Evolutionary conservation across 2,329 filamentous ascomycete genomes (phyloP).

Genomic region (Aspergillus pseudoviridinutans): DNA sequence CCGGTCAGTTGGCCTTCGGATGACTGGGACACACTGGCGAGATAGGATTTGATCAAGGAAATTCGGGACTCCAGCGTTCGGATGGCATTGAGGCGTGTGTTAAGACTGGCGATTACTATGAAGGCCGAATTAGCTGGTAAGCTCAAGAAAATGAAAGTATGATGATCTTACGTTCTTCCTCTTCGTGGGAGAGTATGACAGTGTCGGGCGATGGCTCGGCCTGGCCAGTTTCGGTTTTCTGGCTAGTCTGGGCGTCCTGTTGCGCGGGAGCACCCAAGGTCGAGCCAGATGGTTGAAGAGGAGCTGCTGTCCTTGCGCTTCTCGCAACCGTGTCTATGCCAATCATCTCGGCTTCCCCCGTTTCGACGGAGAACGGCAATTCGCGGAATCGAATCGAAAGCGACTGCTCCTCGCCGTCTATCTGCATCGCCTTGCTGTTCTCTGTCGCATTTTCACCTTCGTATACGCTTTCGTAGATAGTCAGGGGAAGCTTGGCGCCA

Average conservation of each 20-base stretch:
- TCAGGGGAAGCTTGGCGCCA: constrained; percentile 80
- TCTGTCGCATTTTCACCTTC: constrained; percentile 63
- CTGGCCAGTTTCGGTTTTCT: constrained; percentile 23
- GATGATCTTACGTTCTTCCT: constrained; percentile 55
- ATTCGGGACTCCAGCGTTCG: constrained; percentile 84
- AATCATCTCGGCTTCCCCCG: constrained; percentile 96
- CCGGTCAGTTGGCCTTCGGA: constrained; percentile 41
- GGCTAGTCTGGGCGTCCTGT: constrained; percentile 12
- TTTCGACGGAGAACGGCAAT: constrained; percentile 83
- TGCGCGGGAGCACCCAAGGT: constrained; percentile 9
- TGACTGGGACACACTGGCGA: constrained; percentile 66
- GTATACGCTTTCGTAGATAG: constrained; percentile 81
- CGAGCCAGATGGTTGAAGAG: constrained; percentile 38
- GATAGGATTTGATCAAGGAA: constrained; percentile 69
- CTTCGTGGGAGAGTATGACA: constrained; percentile 51
- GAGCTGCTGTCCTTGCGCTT: constrained; percentile 75
- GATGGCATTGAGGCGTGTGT: constrained; percentile 85
- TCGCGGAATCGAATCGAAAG: constrained; percentile 73
- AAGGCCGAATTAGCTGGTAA: not conserved
- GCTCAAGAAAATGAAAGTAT: not conserved
- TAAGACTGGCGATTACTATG: constrained; percentile 58
- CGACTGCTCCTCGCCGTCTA: constrained; percentile 60
- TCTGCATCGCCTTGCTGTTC: constrained; percentile 62
- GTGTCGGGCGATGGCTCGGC: constrained; percentile 20
- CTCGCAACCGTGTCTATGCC: constrained; percentile 89